Base-by-base conservation (phyloP, 2,329 filamentous ascomycete genomes). In the Conoideocrella luteorostrata region DNA sequence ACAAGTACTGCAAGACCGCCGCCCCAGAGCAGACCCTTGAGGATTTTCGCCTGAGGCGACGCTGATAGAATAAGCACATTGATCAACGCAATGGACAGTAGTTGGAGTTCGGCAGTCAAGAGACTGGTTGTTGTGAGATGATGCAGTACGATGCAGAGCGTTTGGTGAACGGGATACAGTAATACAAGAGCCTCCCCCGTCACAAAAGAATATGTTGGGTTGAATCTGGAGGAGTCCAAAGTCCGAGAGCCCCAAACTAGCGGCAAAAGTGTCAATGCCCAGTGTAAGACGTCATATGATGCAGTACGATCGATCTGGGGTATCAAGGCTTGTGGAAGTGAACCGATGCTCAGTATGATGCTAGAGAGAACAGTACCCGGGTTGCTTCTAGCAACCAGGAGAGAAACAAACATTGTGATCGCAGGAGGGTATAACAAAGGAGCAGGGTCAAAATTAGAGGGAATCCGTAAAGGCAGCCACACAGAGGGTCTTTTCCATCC, bases 71-170 rank as follows among this genome's bases (percentile, higher is more conserved):
- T 61, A 1, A 94, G 68, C 12, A 96, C 68, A 56, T 95, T 88
- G 56, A 96, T 84, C 12, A 98, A 72, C 2, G 82, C 81, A 30
- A 86, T 78, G 1, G 91, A 91, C 13, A 97, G 75, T 9, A 98
- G 72, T 55, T 96, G 88, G 33, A 96, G 74, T 63, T 98, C 93
- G 5, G 93, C 82, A 2, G 85, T 78, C 41, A 97, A 72, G 33
- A 97, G 74, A 63, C 90, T 96, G 1, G 89, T 95, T 0, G 88
- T 91, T 2, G 90, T 91, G 49, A 97, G 74, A 58, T 86, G 82
- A 55, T 87, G 80, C 44, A 97, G 63, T 23, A 86, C 79, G 23
- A 76, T 71, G 57, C 87, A 80, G 20, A 95, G 69, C 23, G 81
- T 81, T 62, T 87, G 84, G 56, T 96, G 90, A 35, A 97, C 69